These are phyloP conservation scores for Kandelia obovata DNA, from an alignment of 345 rosid species.

Conservation along the genomic window DNA sequence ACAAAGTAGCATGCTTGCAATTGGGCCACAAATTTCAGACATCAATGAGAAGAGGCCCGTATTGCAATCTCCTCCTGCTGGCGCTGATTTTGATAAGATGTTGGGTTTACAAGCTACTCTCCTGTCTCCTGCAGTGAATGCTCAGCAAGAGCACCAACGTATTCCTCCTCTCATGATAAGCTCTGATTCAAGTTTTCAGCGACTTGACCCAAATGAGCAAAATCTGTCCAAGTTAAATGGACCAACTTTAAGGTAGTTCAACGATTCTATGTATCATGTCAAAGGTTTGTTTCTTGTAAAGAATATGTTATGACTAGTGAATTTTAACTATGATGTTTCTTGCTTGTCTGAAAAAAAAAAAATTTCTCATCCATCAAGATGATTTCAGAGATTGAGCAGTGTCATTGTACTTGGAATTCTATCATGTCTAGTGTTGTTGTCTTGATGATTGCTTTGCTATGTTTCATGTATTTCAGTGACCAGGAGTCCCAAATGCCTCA, in stretches of 20 bases:
- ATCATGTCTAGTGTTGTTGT: too few relatives aligned
- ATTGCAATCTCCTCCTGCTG: slow-evolving; percentile 7
- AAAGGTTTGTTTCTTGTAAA: too few relatives aligned
- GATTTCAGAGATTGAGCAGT: too few relatives aligned
- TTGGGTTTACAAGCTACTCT: slow-evolving; percentile 7
- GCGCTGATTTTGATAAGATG: not conserved
- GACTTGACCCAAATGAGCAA: slow-evolving; percentile 12
- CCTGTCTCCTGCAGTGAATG: slow-evolving; percentile 7
- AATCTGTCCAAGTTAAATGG: slow-evolving; percentile 9
- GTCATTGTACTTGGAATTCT: too few relatives aligned
- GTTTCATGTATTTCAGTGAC: slow-evolving; percentile 22
- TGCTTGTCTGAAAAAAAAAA: too few relatives aligned
- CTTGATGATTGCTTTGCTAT: not conserved
- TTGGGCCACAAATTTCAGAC: not conserved
- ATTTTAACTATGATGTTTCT: too few relatives aligned
- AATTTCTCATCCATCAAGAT: too few relatives aligned
- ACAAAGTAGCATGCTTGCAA: slow-evolving; percentile 5
- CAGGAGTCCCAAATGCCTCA: too few relatives aligned
- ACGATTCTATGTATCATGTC: too few relatives aligned
- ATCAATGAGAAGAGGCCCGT: slow-evolving; percentile 14
- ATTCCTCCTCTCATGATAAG: not conserved
- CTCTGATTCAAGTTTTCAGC: slow-evolving; percentile 9
- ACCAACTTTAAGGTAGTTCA: slow-evolving; percentile 18
- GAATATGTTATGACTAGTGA: too few relatives aligned
- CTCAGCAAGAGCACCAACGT: not conserved